Base-by-base conservation (phyloP, 2,329 filamentous ascomycete species). In the Diaporthe aspalathi region DNA sequence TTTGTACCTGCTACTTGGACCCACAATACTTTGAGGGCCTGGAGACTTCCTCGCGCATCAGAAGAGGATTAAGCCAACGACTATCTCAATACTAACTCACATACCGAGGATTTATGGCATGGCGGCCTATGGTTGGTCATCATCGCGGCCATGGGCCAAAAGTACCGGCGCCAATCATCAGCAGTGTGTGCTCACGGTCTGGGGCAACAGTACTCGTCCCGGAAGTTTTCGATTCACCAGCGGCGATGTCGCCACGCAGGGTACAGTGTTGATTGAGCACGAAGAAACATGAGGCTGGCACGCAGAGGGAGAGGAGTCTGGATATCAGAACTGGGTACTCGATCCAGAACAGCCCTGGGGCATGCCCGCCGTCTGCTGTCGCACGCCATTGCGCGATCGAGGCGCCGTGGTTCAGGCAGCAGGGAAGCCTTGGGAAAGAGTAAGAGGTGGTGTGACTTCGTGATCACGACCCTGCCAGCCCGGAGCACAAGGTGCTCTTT, bases 221-320 rank as follows among this genome's bases (percentile, higher is more conserved):
- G 45, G 29, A 49, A 5, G 16, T 32, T 38, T 22, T 38, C 56
- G 6, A 20, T 5, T 45, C n/a, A 24, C 70, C 43, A 16, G n/a
- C 35, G n/a, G 60, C 24, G n/a, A 70, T 70, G 27, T 72, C 57
- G 67, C 65, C 29, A 57, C 62, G 70, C 67, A 70, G 45, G 24
- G 35, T 70, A 45, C 70, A 35, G 52, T 49, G 5, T 54, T 29
- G 57, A n/a, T n/a, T n/a, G 32, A 62, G 5, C 27, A 40, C 20
- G 40, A 49, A 62, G 47, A 50, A 49, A 22, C 40, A 29, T 29
- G 29, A 50, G 49, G 29, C 32, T 24, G 17, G n/a, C n/a, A n/a
- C 43, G 35, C 24, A 27, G 20, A 27, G 17, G 29, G 29, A 22
- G 45, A 24, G 17, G 22, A 32, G 53, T 12, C 16, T 50, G 43